Percentiles rank a stretch among this genome's conserved stretches.
phyloP scores from a whole-genome alignment of 2,329 filamentous ascomycete genomes.

The Penicillium sp. region DNA sequence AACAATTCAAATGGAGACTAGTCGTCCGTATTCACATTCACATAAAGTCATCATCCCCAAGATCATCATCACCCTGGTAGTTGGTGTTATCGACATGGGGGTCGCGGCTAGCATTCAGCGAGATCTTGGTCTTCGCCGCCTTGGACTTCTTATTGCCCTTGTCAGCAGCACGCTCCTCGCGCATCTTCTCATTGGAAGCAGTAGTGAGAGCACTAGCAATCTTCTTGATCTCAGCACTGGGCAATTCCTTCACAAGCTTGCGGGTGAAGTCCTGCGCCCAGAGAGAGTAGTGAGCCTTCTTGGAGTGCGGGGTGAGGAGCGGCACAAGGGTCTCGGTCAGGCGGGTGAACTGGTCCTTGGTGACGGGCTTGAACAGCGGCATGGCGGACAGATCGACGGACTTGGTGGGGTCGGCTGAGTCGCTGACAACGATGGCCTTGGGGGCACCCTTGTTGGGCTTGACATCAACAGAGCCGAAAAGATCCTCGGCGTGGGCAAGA shows the following conservation, averaged over 20 bases:
- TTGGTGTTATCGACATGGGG: conserved; percentile 66
- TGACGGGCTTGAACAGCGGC: conserved; percentile 83
- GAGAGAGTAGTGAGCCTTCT: conserved; percentile 85
- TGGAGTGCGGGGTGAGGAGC: conserved; percentile 69
- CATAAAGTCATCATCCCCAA: conserved; percentile 59
- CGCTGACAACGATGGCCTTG: conserved; percentile 63
- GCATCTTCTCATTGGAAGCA: conserved; percentile 95
- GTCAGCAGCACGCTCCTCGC: conserved; percentile 91
- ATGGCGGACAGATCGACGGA: conserved; percentile 78
- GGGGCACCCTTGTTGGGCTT: conserved; percentile 65
- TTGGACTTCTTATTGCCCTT: conserved; percentile 97
- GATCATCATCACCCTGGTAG: conserved; percentile 87
- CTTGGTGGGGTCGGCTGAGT: conserved; percentile 70
- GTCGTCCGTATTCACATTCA: conserved; percentile 31
- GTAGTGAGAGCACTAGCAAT: conserved; percentile 83
- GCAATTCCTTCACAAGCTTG: conserved; percentile 80
- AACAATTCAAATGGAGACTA: conserved; percentile 18
- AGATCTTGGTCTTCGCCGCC: conserved; percentile 92
- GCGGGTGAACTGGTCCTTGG: conserved; percentile 80
- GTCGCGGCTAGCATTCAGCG: conserved; percentile 64
- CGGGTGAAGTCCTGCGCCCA: conserved; percentile 92
- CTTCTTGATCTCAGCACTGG: conserved; percentile 96
- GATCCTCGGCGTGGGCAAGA: conserved; percentile 82
- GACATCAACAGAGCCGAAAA: conserved; percentile 76
- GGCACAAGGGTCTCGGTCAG: conserved; percentile 78